Base-by-base conservation (phyloP, 345 rosid genomes). In the Hypericum androsaemum region DNA sequence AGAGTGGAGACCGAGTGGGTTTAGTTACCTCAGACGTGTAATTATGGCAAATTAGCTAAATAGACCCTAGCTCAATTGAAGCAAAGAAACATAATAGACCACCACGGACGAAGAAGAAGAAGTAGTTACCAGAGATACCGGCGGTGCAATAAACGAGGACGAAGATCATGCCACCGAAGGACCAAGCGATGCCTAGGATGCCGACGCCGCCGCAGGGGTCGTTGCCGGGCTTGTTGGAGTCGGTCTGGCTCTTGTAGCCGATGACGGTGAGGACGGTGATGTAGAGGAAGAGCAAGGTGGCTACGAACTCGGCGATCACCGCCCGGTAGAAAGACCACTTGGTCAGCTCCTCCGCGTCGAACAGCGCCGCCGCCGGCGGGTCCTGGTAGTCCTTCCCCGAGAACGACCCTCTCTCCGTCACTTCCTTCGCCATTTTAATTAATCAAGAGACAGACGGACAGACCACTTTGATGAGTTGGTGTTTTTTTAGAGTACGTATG, bases 321-420 rank as follows among this genome's bases (percentile, higher is more conserved):
- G 92, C 97, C 35, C 97, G 74, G 70, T 88, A 84, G 62, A 84
- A 80, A 0, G 95, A 88, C 95, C 97, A 88, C 58, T 77, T 75
- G 10, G 32, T 22, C 0, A 88, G 68, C 76, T 88, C 95, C 14
- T 11, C 75, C 0, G 46, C 55, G 62, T 85, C 92, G 7, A 88
- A 35, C 11, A 73, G 58, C n/a, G 79, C 84, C 6, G 81, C 92
- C 3, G 77, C 86, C 6, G 90, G 95, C 15, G 97, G 95, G 67
- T 88, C 89, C 0, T 72, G 62, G 75, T 85, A 88, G 69, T 81
- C 95, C 73, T 79, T 88, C 7, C 69, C 77, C 42, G 80, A 56
- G 64, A 70, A 64, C 0, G 82, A 74, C 1, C 77, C 88, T 0
- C 73, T 67, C 63, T 76, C 83, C 8, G 59, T 40, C 32, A 61